Base-by-base conservation (phyloP, 305 asterid genomes). In the Ruellia speciosa region DNA sequence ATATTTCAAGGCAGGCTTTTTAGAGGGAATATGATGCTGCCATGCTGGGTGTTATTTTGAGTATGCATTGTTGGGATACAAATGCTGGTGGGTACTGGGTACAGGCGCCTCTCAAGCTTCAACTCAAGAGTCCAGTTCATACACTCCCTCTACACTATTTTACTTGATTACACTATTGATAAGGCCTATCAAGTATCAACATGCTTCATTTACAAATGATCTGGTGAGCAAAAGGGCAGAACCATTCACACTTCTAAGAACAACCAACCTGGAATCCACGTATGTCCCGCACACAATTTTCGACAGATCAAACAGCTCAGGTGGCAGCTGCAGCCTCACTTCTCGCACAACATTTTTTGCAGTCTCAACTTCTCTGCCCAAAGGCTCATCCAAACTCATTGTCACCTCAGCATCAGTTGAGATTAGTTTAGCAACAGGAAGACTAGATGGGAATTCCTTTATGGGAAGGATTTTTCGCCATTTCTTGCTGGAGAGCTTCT, bases 241-340 rank as follows among this genome's bases (percentile, higher is more conserved):
- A 7, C 97, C 97, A 66, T 78, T 73, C 12, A 82, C 88, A 40
- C 90, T 71, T 50, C 94, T 60, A 31, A 86, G 83, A 18, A 87
- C 68, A 11, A 80, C 85, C 70, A 87, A 63, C 81, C 93, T 84
- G 16, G 89, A 70, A 73, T 87, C 96, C 1, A 87, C 75, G 28
- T 80, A 90, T 7, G 97, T 87, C 14, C 96, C 98, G 51, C 95
- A 90, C 1, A 90, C 83, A 9, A 90, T 70, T 54, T 80, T 83
- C 0, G 95, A 81, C 34, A 78, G 68, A 72, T 87, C 98, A 51
- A 87, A 87, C 63, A 80, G 46, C 70, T 87, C 98, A 2, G 93
- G 90, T 0, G 98, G 98, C n/a, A 87, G 66, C 50, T 87, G 98
- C 59, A 66, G 75, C 56, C 85, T 77, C 54, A 80, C 83, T 53